Evolutionary conservation across 495 filamentous ascomycete species (phyloP).

Genomic region (Aspergillus ellipticus): DNA sequence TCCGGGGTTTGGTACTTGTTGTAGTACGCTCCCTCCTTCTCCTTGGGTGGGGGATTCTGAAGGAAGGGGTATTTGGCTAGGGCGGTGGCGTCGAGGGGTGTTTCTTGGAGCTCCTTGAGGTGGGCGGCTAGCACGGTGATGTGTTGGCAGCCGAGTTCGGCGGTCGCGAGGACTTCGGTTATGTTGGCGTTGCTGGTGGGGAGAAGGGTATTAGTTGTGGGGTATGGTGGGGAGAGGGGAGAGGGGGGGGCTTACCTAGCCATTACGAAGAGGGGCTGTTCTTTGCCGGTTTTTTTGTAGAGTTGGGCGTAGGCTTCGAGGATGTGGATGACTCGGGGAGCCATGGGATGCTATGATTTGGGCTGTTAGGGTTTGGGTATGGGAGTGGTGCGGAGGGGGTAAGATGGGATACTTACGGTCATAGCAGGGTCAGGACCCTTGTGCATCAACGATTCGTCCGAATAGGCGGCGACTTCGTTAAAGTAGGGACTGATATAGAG

Average conservation of each 20-base stretch:
- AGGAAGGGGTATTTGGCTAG: not conserved
- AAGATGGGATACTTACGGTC: conserved; percentile 29
- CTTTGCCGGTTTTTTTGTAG: conserved; percentile 38
- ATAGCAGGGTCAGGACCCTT: conserved; percentile 8
- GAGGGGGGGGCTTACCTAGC: conserved; percentile 26
- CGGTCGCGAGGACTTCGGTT: too few species aligned
- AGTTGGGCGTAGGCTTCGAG: conserved; percentile 31
- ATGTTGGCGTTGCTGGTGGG: conserved; percentile 4
- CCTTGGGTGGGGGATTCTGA: conserved; percentile 5
- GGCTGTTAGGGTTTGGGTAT: too few species aligned
- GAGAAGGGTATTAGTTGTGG: too few species aligned
- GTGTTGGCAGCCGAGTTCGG: too few species aligned
- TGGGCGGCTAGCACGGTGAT: not conserved
- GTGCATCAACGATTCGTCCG: not conserved
- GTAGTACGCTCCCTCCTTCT: conserved; percentile 13
- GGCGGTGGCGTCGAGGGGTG: not conserved
- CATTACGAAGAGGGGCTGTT: conserved; percentile 39
- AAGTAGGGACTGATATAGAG: conserved; percentile 55
- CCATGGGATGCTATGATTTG: conserved; percentile 39
- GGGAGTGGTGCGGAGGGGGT: too few species aligned
- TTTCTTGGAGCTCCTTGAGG: not conserved
- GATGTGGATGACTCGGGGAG: conserved; percentile 35
- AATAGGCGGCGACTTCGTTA: conserved; percentile 22
- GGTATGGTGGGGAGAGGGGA: too few species aligned
- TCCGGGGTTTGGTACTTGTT: conserved; percentile 15